Base-by-base conservation (phyloP, 768 basidiomycete genomes). In the Fomitopsis serialis region DNA sequence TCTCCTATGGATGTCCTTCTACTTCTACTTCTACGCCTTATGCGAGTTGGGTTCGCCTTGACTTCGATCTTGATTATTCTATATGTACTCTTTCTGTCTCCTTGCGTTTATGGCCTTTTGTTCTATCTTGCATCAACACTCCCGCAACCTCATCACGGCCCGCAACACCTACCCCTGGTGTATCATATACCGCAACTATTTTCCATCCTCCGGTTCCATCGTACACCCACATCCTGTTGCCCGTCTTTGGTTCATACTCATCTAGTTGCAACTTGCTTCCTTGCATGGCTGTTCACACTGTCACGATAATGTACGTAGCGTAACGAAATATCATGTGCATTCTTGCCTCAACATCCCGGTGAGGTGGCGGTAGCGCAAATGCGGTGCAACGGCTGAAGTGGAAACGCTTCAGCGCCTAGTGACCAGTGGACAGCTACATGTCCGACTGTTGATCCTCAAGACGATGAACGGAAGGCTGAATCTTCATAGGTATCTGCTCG, bases 21-120 rank as follows among this genome's bases (percentile, higher is more conserved):
- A 32, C 4, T 48, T n/a, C 47, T 36, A 48, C 11, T 48, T 34
- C 47, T 48, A 48, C 32, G n/a, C n/a, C n/a, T n/a, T n/a, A 48
- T 48, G 47, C 34, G 47, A 36, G 27, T 36, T 36, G 47, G 32
- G 24, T 34, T 48, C 17, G 32, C 29, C 34, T 35, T 7, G 13
- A 6, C 8, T 17, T 35, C 34, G 12, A 5, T 32, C 34, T 48
- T 48, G 47, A 48, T 48, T 48, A 48, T 48, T 44, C 10, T 13
- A 15, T 48, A 48, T 48, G 47, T 48, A 48, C 47, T 19, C 27
- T 32, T 48, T 24, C 15, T 34, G n/a, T n/a, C n/a, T n/a, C 47
- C 9, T 35, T n/a, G 29, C 15, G 27, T 23, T 7, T 48, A 48
- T 48, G 47, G 5, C 17, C 24, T 48, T 35, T 48, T 35, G 5